Base-by-base conservation (phyloP, 345 rosid genomes). In the Eutrema heterophyllum region DNA sequence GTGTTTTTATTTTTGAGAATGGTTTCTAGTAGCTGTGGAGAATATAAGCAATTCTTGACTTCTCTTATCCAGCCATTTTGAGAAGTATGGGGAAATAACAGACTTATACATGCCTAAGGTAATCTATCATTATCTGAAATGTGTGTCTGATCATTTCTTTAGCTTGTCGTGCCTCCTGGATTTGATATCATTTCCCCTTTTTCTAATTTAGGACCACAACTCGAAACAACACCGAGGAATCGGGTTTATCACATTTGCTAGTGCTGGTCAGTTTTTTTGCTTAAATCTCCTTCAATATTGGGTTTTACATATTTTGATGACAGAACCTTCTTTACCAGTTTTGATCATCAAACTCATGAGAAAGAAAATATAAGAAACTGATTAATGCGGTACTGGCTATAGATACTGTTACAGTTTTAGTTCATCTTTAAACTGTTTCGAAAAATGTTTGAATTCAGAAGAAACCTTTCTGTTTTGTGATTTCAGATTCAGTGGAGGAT, bases 61-160 rank as follows among this genome's bases (percentile, higher is more conserved):
- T 51, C 36, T 26, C 44, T 81, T 80, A 67, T 76, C 76, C 92
- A 95, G 99, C 63, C 96, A 92, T 82, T 95, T 95, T 85, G 96
- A 88, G 86, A 86, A 81, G 80, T 95, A 92, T 75, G 98, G 98
- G 0, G 95, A 91, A 48, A 94, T 94, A 68, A 85, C 93, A 1
- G 98, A 94, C 83, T 76, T 94, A 54, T 93, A 93, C 74, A 93
- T 93, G 98, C 97, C 98, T 45, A 93, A 93, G 94, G 97, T 91
- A 80, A 61, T 61, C 46, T 38, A 40, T 54, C 48, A 15, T 50
- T 9, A 2, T 75, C 67, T 71, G 24, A 21, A 55, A 36, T 74
- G 50, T 29, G 5, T 60, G 9, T 15, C 33, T 68, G 27, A 50
- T 21, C 1, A 21, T 21, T 21, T 21, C 24, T 21, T 1, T 21